Evolutionary conservation across 139 green algal genomes (phyloP).

Genomic region (Tetradesmus lagerheimii): DNA sequence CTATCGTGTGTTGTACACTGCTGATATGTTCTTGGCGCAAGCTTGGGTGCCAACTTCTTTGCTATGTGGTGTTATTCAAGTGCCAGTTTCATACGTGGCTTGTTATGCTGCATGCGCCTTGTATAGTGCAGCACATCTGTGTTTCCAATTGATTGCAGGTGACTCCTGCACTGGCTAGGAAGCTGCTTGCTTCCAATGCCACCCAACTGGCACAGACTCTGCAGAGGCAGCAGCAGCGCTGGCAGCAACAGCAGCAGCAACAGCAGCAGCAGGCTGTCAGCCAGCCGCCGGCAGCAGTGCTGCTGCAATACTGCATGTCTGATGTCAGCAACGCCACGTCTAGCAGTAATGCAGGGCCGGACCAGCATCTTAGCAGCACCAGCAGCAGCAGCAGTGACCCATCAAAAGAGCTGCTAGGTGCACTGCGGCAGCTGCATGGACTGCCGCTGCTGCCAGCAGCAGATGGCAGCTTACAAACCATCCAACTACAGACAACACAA

Average conservation of each 20-base stretch:
- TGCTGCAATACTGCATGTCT: slow-evolving; percentile 74
- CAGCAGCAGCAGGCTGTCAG: slow-evolving; percentile 38
- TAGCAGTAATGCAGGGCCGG: not conserved
- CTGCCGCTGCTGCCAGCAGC: slow-evolving; percentile 71
- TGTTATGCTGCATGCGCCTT: not conserved
- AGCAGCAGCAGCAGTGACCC: not conserved
- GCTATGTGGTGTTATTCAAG: no score
- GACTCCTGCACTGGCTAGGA: not conserved
- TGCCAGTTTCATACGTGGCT: no score
- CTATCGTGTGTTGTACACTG: no score
- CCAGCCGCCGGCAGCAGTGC: slow-evolving; percentile 41
- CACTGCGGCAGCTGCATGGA: slow-evolving; percentile 61
- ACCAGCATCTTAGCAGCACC: not conserved
- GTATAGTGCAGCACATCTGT: not conserved
- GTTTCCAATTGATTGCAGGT: no score
- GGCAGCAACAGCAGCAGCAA: slow-evolving; percentile 31
- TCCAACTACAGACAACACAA: not conserved
- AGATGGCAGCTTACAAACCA: slow-evolving; percentile 41
- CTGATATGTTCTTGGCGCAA: no score
- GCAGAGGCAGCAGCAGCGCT: slow-evolving; percentile 23
- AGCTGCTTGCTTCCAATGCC: not conserved
- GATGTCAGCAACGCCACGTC: slow-evolving; percentile 43
- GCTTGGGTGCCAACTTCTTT: no score
- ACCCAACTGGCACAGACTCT: not conserved
- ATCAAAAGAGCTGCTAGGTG: not conserved